Conservation (phyloP, 2,329 filamentous ascomycete genomes). For the Pseudogymnoascus sp. region DNA sequence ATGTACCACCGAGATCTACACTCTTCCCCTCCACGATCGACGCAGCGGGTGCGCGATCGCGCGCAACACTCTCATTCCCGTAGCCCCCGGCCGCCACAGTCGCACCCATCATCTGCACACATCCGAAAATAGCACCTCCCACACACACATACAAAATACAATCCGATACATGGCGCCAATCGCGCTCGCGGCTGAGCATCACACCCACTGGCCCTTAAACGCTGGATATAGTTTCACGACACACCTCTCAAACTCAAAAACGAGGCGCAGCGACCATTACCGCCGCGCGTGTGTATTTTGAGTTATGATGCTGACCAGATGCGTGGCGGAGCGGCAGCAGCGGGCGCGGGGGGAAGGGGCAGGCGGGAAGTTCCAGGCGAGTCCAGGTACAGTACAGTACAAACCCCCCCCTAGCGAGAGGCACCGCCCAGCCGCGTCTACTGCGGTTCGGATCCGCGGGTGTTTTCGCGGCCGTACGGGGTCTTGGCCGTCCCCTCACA, state of each 20-base stretch:
- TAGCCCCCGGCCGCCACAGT: not conserved
- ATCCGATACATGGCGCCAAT: not conserved
- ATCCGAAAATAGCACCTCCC: not conserved
- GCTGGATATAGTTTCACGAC: not conserved
- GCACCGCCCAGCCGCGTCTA: not conserved
- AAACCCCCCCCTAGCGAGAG: not conserved
- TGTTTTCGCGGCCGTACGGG: not conserved
- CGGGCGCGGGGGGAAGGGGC: not conserved
- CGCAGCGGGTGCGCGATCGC: not conserved
- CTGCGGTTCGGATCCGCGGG: constrained; percentile 3
- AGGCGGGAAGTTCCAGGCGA: not conserved
- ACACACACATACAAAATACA: not conserved
- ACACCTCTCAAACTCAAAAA: not conserved
- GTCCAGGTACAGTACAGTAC: not conserved
- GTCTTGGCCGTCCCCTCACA: not conserved
- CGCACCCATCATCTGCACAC: not conserved
- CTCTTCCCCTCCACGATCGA: not conserved
- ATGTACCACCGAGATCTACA: not conserved
- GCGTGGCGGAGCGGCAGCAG: constrained; percentile 1
- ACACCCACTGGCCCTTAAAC: not conserved
- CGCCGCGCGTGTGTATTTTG: constrained; percentile 3
- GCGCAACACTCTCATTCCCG: not conserved
- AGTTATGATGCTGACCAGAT: not conserved
- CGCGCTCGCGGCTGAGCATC: not conserved
- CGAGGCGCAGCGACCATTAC: not conserved